Base-by-base conservation (phyloP, 2,329 filamentous ascomycete species). In the Hypoxylon rubiginosum region DNA sequence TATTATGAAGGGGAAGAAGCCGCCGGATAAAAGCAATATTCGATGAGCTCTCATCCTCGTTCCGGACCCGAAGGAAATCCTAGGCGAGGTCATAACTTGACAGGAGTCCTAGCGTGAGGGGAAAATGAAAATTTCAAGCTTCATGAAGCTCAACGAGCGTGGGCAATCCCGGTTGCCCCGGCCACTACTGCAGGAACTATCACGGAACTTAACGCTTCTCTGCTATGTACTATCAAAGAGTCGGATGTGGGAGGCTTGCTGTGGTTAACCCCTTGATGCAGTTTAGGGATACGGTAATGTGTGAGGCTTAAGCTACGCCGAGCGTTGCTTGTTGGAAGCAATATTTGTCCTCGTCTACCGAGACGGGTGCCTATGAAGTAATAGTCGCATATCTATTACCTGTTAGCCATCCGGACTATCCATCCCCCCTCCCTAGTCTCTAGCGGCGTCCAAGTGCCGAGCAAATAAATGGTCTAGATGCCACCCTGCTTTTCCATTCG, bases 141-240 rank as follows among this genome's bases (percentile, higher is more conserved):
- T 66, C n/a, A 46, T 49, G 52, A 43, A 65, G 55, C 49, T 36
- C 62, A 19, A 26, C 26, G 46, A 58, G 30, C 36, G 26, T 58
- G 30, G 55, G 8, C 19, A 13, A 66, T 61, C 57, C 66, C 59
- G 39, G 52, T 15, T 62, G 24, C 54, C 57, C 57, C 56, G 32
- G 52, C 57, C 65, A 56, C 67, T 70, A 68, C 62, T 66, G 65
- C 65, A 70, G 67, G 67, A 68, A 70, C 65, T 63, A 57, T 58
- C 34, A 59, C 17, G 61, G 52, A 57, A 32, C 60, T 45, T 21
- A 52, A 34, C 17, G 39, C 53, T 41, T 61, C 45, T 58, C 17
- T 61, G 58, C 58, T 24, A 24, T 4, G 21, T 24, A 24, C 21
- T 17, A 15, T 7, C 62, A 55, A 45, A 4, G 36, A 36, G n/a